Evolutionary conservation across 2,329 filamentous ascomycete species (phyloP).

Genomic region (Paecilomyces formosus): DNA sequence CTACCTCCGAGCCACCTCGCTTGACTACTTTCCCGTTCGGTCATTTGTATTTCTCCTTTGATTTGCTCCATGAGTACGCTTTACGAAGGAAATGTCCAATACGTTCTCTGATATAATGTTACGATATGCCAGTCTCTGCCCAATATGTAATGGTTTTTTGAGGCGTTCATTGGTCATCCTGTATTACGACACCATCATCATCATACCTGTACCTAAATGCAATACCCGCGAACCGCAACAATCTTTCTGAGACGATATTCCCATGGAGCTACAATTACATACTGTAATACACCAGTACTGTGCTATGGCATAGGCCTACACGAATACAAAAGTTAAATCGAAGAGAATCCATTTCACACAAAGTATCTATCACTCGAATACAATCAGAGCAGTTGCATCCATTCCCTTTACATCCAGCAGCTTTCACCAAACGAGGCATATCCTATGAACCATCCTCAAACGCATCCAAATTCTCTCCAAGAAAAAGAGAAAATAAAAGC

Average conservation of each 20-base stretch:
- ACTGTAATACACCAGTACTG: too few relatives aligned
- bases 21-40: not conserved
- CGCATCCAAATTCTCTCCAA: conserved; percentile 3
- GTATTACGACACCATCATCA: not conserved
- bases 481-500: conserved; percentile 14
- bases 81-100: not conserved
- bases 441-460: not conserved
- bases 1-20: not conserved
- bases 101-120: not conserved
- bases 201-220: not conserved
- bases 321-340: not conserved
- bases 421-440: not conserved
- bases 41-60: not conserved
- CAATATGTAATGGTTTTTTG: not conserved
- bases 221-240: not conserved
- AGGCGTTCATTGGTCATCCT: not conserved
- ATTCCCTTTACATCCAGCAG: not conserved
- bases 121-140: not conserved
- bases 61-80: not conserved
- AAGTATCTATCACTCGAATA: conserved; percentile 5
- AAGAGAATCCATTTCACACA: not conserved
- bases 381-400: not conserved
- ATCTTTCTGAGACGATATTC: not conserved
- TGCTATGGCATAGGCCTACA: too few relatives aligned
- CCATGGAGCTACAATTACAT: too few relatives aligned